Evolutionary conservation across 1,284 basidiomycete species (phyloP).

Genomic region (Paramarasmius palmivorus): DNA sequence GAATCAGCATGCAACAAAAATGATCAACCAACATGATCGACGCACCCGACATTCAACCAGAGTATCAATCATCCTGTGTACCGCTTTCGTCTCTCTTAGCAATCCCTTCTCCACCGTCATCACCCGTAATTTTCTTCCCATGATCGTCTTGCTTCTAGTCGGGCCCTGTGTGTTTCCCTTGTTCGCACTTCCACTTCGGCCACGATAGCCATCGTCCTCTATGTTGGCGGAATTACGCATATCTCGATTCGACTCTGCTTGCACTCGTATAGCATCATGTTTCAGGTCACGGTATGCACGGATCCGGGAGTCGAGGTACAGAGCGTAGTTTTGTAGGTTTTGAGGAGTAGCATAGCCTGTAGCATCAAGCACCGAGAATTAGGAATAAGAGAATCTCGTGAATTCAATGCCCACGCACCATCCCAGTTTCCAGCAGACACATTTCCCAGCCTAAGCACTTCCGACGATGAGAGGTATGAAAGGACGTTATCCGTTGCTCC

Average conservation of each 20-base stretch:
- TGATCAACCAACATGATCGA: constrained; percentile 8
- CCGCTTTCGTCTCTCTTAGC: constrained; percentile 87
- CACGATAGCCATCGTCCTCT: constrained; percentile 43
- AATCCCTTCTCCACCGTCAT: constrained; percentile 97
- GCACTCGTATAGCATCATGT: constrained; percentile 91
- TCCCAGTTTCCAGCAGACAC: constrained; percentile 81
- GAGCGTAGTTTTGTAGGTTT: constrained; percentile 86
- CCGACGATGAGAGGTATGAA: constrained; percentile 75
- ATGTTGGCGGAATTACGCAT: constrained; percentile 64
- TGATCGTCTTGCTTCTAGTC: constrained; percentile 74
- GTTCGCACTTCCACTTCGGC: constrained; percentile 25
- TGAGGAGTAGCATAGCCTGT: constrained; percentile 83
- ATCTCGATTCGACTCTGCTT: constrained; percentile 87
- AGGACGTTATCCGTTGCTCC: constrained; percentile 93
- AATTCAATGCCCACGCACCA: constrained; percentile 45
- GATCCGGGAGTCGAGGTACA: constrained; percentile 89
- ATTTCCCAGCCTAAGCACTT: constrained; percentile 79
- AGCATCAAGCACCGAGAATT: background rate
- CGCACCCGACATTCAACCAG: constrained; percentile 86
- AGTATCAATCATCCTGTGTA: constrained; percentile 88
- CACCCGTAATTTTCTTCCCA: constrained; percentile 81
- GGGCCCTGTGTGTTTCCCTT: constrained; percentile 29
- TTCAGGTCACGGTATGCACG: constrained; percentile 89
- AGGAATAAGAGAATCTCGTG: constrained; percentile 5
- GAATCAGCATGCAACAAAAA: constrained; percentile 10